A percentile compares a stretch with the other conserved stretches of the same genome.
phyloP scores from a whole-genome alignment of 2,329 filamentous ascomycete genomes.

The Diaporthe vaccinii region DNA sequence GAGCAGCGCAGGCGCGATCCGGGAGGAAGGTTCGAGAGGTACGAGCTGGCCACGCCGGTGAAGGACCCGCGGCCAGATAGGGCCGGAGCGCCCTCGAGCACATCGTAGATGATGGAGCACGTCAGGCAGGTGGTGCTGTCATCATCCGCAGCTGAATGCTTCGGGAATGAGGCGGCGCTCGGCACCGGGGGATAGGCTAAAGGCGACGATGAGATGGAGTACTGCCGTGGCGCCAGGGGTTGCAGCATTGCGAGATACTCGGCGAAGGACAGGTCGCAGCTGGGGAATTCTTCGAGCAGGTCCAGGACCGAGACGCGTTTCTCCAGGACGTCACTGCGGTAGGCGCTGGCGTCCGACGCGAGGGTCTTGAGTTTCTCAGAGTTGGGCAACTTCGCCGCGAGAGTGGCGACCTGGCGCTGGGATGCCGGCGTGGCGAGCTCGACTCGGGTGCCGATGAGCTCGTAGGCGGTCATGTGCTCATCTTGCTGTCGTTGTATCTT shows the following conservation, averaged over 20 bases:
- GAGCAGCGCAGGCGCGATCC: conserved; percentile 16
- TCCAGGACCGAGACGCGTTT: conserved; percentile 67
- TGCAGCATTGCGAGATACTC: conserved; percentile 69
- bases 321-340: conserved; percentile 54
- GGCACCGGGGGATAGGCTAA: conserved; percentile 57
- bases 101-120: conserved; percentile 65
- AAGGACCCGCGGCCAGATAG: conserved; percentile 52
- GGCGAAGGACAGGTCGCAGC: conserved; percentile 62
- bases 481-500: neutral
- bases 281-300: conserved; percentile 65
- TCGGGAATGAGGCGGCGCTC: conserved; percentile 47
- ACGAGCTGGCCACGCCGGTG: conserved; percentile 62
- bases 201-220: conserved; percentile 70
- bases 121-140: conserved; percentile 7
- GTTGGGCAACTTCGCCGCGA: conserved; percentile 36
- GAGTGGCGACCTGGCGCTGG: conserved; percentile 41
- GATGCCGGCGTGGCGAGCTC: conserved; percentile 44
- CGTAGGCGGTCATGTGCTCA: conserved; percentile 41
- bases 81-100: conserved; percentile 62
- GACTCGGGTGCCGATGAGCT: conserved; percentile 42
- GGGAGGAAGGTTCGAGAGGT: conserved; percentile 54
- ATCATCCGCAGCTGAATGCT: conserved; percentile 9
- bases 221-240: conserved; percentile 70
- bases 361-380: conserved; percentile 38
- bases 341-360: conserved; percentile 44